Evolutionary conservation across 2,329 filamentous ascomycete species (phyloP), one percentile per base, ranked within the genome.

Genomic region (Epichloe gansuensis): DNA sequence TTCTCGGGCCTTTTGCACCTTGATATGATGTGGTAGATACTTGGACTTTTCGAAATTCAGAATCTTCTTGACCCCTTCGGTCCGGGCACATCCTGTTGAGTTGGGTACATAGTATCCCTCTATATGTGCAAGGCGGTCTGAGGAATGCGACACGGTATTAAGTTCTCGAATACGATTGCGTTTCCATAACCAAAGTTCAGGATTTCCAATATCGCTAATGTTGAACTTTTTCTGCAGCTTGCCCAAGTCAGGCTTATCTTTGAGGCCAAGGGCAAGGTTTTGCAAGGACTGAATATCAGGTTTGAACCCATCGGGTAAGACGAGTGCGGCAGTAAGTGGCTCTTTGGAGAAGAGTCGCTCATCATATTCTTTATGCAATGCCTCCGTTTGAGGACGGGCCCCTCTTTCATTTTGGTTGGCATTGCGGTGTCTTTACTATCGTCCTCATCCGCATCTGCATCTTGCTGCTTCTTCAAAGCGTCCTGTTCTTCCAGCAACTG

Each of bases 1-100:
- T 67, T 96, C 91, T 50, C 91, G 82, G 25, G 86, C 88, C 70
- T 86, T 93, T 67, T 93, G 88, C 21, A 98, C 89, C 64, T 94
- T 95, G 71, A 98, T 93, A 58, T 95, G 91, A 74, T 98, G 93
- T 42, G 93, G 93, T 7, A 98, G 78, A 65, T 98, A 98, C 65
- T 96, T 95, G 31, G 91, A 95, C 73, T 98, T 98, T 67, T 98
- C 93, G 0, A 89, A 88, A 67, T 98, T 94, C 56, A 95, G 78
- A 53, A 98, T 97, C 74, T 91, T 95, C 74, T 94, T 91, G 62
- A 90, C 83, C 31, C 90, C 91, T 71, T 98, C 91, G 0, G 93
- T 96, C 53, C 93, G 82, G 53, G 93, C 93, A 60, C 83, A 87
- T 37, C 93, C 93, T 9, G 89, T 89, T 0, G 77, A 56, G 59